phyloP scores from a whole-genome alignment of 805 yeast species.

The Metschnikowia chrysomelidarum region DNA sequence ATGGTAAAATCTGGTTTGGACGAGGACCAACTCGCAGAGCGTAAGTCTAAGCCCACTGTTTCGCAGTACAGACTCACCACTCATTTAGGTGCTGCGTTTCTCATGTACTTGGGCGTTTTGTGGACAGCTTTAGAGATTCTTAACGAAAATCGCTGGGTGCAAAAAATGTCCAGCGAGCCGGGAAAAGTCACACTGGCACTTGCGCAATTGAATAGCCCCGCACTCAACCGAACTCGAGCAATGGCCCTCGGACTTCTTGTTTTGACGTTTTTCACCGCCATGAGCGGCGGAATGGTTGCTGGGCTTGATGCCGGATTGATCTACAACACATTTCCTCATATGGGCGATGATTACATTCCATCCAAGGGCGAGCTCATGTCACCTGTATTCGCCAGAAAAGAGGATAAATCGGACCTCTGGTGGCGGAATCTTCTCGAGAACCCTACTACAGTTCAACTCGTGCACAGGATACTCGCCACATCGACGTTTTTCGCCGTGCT shows the following conservation, averaged over 20 bases:
- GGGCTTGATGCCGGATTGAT: slow-evolving; percentile 97
- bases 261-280: slow-evolving; percentile 82
- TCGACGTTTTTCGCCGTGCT: slow-evolving; percentile 72
- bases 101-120: slow-evolving; percentile 82
- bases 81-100: slow-evolving; percentile 90
- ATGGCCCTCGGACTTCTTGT: slow-evolving; percentile 56
- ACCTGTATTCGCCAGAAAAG: slow-evolving; percentile 63
- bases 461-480: slow-evolving; percentile 82
- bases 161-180: slow-evolving; percentile 47
- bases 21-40: slow-evolving; percentile 68
- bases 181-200: slow-evolving; percentile 51
- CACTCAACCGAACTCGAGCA: slow-evolving; percentile 55
- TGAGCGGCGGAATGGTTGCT: slow-evolving; percentile 98
- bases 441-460: slow-evolving; percentile 92
- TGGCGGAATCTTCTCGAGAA: slow-evolving; percentile 95
- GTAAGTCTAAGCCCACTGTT: slow-evolving; percentile 94
- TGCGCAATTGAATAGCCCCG: slow-evolving; percentile 59
- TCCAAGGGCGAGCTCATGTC: slow-evolving; percentile 75
- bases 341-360: slow-evolving; percentile 87
- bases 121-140: slow-evolving; percentile 87
- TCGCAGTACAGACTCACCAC: slow-evolving; percentile 93
- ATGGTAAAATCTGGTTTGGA: slow-evolving; percentile 97
- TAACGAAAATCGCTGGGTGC: slow-evolving; percentile 66
- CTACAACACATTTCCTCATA: slow-evolving; percentile 93
- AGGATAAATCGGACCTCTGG: slow-evolving; percentile 68